Base-by-base conservation (phyloP, 2,329 filamentous ascomycete genomes). In the Aureobasidium sp. region DNA sequence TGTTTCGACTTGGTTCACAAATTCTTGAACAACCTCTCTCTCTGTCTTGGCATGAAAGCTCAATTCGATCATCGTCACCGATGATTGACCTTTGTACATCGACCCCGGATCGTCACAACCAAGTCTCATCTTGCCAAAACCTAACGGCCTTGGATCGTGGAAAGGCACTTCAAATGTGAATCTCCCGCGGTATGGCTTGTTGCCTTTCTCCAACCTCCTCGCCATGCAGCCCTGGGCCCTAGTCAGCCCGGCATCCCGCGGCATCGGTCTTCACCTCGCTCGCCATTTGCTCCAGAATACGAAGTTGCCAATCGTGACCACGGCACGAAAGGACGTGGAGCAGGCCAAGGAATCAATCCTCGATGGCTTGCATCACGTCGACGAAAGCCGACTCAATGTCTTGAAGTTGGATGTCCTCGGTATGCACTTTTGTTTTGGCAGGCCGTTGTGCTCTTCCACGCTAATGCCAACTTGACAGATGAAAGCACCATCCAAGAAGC, bases 191-290 rank as follows among this genome's bases (percentile, higher is more conserved):
- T 7, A 37, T 58, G 60, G 43, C 23, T 57, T 27, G 33, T 54
- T 23, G 17, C 17, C 33, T 46, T 31, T 33, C 45, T 40, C 49
- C 35, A 35, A 53, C 57, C 60, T 40, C 60, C 27, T 42, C 47
- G 63, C 21, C 3, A 78, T 79, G 76, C 69, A 71, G 55, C 77
- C 77, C 15, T 80, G 78, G 77, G 73, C 74, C 17, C 69, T 84
- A 19, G 74, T 83, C 6, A 80, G 79, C 13, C 85, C 85, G 2
- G 79, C 84, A 31, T 86, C 83, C 8, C 76, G 83, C 64, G 84
- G 85, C 64, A 82, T 87, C 65, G 85, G 84, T 17, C 80, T 84
- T 63, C 80, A 83, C 43, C 73, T 88, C 29, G 80, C 83, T 1
- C 78, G 82, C 54, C 78, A 80, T 60, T 72, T 88, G 7, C 74